phyloP scores from a whole-genome alignment of 2,329 filamentous ascomycete genomes.

The Aureobasidium leucospermi region DNA sequence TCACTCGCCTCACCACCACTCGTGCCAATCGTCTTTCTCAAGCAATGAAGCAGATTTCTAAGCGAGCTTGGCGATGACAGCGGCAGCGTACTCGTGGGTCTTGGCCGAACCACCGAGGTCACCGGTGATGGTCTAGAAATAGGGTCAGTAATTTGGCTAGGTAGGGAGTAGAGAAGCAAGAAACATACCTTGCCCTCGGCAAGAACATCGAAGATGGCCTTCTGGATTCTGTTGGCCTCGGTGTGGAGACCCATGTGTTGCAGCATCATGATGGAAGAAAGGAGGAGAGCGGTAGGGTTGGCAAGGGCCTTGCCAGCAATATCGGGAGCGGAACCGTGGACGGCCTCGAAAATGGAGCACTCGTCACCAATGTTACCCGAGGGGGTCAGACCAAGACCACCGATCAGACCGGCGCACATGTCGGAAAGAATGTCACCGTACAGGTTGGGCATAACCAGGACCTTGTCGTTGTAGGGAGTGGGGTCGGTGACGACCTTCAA shows the following conservation, averaged over 20 bases:
- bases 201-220: slow-evolving; percentile 88
- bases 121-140: slow-evolving; percentile 65
- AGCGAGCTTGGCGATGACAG: slow-evolving; percentile 66
- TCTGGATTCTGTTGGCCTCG: slow-evolving; percentile 83
- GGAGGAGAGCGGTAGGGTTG: slow-evolving; percentile 92
- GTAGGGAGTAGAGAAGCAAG: not conserved
- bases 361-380: slow-evolving; percentile 98
- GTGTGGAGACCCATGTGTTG: slow-evolving; percentile 90
- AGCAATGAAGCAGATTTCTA: slow-evolving; percentile 18
- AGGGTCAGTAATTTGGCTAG: not conserved
- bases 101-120: slow-evolving; percentile 94
- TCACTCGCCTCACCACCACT: slow-evolving; percentile 1
- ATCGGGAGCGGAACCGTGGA: slow-evolving; percentile 94
- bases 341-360: slow-evolving; percentile 99
- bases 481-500: slow-evolving; percentile 98
- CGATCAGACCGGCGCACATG: slow-evolving; percentile 98
- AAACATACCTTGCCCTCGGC: slow-evolving; percentile 77
- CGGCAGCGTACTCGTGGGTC: slow-evolving; percentile 86
- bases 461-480: slow-evolving; percentile 96
- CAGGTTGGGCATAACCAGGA: slow-evolving; percentile 93
- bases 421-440: slow-evolving; percentile 99
- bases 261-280: slow-evolving; percentile 99
- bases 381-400: slow-evolving; percentile 91
- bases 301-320: slow-evolving; percentile 93
- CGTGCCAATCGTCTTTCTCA: slow-evolving; percentile 1